Conservation (phyloP, 2,329 filamentous ascomycete species). For the Bipolaris cookei region DNA sequence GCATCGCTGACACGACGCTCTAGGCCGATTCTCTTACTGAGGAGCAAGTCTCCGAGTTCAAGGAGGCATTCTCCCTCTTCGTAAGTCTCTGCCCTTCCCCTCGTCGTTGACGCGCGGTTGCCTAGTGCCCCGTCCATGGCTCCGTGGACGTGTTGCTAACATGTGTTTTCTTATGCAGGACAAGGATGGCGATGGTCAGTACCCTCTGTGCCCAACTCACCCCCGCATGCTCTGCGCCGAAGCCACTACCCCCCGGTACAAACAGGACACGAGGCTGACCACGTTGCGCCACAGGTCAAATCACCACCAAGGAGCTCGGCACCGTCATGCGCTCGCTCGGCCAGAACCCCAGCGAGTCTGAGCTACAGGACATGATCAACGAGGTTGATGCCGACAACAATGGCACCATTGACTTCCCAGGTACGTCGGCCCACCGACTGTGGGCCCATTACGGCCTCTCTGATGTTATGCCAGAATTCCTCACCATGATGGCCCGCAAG, state of each 20-base stretch:
- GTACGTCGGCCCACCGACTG: constrained; percentile 42
- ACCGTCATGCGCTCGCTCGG: constrained; percentile 69
- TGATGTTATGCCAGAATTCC: constrained; percentile 59
- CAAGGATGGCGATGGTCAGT: constrained; percentile 65
- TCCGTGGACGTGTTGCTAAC: constrained; percentile 33
- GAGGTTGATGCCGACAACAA: constrained; percentile 69
- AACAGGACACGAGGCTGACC: constrained; percentile 31
- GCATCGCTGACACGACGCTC: constrained; percentile 33
- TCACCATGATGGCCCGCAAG: constrained; percentile 69
- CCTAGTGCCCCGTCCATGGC: constrained; percentile 22
- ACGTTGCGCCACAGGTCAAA: constrained; percentile 58
- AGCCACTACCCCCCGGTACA: constrained; percentile 1
- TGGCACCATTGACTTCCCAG: constrained; percentile 69
- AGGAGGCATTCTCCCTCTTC: constrained; percentile 99
- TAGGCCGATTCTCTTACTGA: constrained; percentile 98
- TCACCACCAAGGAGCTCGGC: constrained; percentile 68
- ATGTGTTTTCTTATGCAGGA: constrained; percentile 51
- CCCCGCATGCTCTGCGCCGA: constrained; percentile 2
- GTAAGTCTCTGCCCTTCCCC: constrained; percentile 66
- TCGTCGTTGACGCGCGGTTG: constrained; percentile 24
- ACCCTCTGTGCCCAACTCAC: constrained; percentile 1
- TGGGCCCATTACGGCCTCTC: neutral
- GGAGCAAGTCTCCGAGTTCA: constrained; percentile 99
- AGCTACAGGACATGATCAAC: constrained; percentile 71
- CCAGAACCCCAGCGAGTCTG: constrained; percentile 66